Evolutionary conservation across 2,329 filamentous ascomycete genomes (phyloP).

Genomic region (Cladosporium phlei): DNA sequence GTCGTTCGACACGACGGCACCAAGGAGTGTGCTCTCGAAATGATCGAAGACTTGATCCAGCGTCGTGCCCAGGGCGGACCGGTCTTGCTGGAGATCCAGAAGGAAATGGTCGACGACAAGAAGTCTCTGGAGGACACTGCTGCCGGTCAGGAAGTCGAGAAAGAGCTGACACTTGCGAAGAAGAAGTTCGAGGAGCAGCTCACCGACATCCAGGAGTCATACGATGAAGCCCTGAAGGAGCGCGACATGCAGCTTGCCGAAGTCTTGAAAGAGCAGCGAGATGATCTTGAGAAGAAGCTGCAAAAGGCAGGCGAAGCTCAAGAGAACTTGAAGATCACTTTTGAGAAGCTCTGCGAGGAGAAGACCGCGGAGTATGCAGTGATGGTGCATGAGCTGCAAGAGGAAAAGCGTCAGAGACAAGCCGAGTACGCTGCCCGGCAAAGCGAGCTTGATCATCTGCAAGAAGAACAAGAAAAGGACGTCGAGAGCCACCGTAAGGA

Average conservation of each 20-base stretch:
- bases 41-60: slow-evolving; percentile 16
- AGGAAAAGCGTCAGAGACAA: neutral
- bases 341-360: slow-evolving; percentile 12
- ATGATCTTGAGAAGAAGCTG: slow-evolving; percentile 16
- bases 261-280: slow-evolving; percentile 9
- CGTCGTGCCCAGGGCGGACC: neutral
- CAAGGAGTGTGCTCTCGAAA: slow-evolving; percentile 17
- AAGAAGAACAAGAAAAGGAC: slow-evolving; percentile 4
- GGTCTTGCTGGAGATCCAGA: slow-evolving; percentile 21
- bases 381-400: slow-evolving; percentile 3
- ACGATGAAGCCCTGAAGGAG: too few relatives aligned
- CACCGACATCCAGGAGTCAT: too few relatives aligned
- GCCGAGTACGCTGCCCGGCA: slow-evolving; percentile 4
- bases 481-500: slow-evolving; percentile 6
- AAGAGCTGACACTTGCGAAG: slow-evolving; percentile 16
- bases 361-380: slow-evolving; percentile 1
- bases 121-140: slow-evolving; percentile 20
- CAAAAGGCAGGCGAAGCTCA: slow-evolving; percentile 11
- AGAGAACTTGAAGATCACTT: slow-evolving; percentile 13
- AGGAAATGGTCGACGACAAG: slow-evolving; percentile 22
- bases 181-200: slow-evolving; percentile 15
- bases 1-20: slow-evolving; percentile 17
- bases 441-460: neutral
- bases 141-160: slow-evolving; percentile 20
- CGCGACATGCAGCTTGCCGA: slow-evolving; percentile 13